A percentile compares a stretch with the other conserved stretches of the same genome.
phyloP scores from a whole-genome alignment of 257 asterid species.

The Plantago elongata region DNA sequence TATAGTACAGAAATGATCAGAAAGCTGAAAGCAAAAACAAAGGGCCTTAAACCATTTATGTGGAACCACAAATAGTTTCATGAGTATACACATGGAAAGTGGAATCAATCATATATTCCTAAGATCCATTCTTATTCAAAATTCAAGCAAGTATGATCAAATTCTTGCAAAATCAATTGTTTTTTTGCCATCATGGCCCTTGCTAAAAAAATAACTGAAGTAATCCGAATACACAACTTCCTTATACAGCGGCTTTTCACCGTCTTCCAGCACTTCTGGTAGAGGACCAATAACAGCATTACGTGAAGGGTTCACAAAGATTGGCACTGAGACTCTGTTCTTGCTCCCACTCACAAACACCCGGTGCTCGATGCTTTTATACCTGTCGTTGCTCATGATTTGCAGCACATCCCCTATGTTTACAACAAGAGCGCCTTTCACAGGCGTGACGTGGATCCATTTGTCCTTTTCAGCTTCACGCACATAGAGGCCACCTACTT shows the following conservation, averaged over 20 bases:
- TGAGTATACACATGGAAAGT: not conserved
- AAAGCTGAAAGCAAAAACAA: no score
- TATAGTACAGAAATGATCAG: not conserved
- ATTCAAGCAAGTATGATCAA: constrained; percentile 11
- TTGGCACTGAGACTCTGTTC: constrained; percentile 44
- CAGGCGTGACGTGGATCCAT: constrained; percentile 50
- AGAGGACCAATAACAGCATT: constrained; percentile 43
- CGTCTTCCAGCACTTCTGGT: constrained; percentile 33
- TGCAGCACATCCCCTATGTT: constrained; percentile 46
- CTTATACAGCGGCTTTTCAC: constrained; percentile 38
- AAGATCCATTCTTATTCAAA: no score
- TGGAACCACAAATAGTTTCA: not conserved
- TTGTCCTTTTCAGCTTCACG: constrained; percentile 21
- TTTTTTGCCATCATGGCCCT: constrained; percentile 48
- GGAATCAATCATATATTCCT: no score
- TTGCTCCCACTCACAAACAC: constrained; percentile 30
- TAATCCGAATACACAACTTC: constrained; percentile 39
- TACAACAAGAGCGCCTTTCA: constrained; percentile 39
- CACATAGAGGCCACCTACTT: constrained; percentile 52
- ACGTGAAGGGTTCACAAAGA: constrained; percentile 38
- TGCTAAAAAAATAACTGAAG: constrained; percentile 46
- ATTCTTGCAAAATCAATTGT: constrained; percentile 40
- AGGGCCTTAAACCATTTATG: no score
- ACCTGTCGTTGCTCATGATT: constrained; percentile 47
- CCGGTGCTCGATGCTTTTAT: constrained; percentile 56